These are phyloP conservation scores for Monosporozyma unispora DNA, from an alignment of 805 yeast species.

Conservation along the genomic window DNA sequence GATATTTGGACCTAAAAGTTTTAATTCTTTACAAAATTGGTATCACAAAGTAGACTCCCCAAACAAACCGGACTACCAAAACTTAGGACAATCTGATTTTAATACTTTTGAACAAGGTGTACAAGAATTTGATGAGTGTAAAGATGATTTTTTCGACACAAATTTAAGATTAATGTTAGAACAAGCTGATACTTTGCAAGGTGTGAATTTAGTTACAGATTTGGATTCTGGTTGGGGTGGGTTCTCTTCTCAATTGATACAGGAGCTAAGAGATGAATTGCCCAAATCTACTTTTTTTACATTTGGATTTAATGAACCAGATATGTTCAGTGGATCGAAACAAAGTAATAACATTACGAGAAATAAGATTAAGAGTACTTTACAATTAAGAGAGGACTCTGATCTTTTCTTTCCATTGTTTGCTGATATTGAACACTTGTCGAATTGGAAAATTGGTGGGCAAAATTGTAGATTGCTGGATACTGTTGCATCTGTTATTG, in stretches of 20 bases:
- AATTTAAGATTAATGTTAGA: conserved; percentile 58
- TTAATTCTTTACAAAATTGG: conserved; percentile 53
- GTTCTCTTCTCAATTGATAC: conserved; percentile 43
- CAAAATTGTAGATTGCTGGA: conserved; percentile 17
- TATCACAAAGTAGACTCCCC: conserved; percentile 30
- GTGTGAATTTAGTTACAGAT: conserved; percentile 62
- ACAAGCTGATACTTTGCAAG: conserved; percentile 63
- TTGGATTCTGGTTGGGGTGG: conserved; percentile 84
- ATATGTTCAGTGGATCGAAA: conserved; percentile 12
- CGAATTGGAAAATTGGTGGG: conserved; percentile 27
- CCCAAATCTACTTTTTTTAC: conserved; percentile 39
- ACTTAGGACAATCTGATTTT: conserved; percentile 30
- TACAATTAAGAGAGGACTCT: conserved; percentile 39
- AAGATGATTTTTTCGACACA: conserved; percentile 48
- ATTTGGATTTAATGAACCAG: conserved; percentile 37
- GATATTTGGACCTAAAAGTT: conserved; percentile 52
- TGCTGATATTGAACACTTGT: conserved; percentile 12
- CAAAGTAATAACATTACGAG: conserved; percentile 9
- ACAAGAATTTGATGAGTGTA: conserved; percentile 42
- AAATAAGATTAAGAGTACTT: conserved; percentile 40
- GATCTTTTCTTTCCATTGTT: conserved; percentile 51
- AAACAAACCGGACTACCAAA: conserved; percentile 24
- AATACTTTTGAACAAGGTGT: conserved; percentile 46
- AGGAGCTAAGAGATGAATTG: conserved; percentile 59
- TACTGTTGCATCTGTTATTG: conserved; percentile 16